These are phyloP conservation scores for Termitomyces sp. DNA, from an alignment of 768 basidiomycete genomes.

Conservation along the genomic window DNA sequence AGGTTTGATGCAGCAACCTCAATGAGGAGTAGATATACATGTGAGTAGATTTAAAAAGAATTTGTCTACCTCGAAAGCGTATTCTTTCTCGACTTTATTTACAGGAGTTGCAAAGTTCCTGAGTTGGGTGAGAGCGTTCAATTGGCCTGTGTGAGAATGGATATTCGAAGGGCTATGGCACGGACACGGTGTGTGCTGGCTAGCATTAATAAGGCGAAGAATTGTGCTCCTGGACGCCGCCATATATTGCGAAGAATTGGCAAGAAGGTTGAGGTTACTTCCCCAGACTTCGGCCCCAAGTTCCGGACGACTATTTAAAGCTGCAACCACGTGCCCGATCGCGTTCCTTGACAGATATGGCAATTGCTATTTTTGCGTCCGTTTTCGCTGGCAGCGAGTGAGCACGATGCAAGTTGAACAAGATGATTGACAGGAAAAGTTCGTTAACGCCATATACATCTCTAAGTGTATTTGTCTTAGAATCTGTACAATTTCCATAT, in stretches of 20 bases:
- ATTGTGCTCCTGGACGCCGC: conserved; percentile 57
- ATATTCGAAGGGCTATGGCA: conserved; percentile 64
- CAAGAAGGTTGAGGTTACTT: neutral
- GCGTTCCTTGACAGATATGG: conserved; percentile 2
- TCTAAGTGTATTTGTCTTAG: too few species aligned
- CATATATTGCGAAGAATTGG: conserved; percentile 27
- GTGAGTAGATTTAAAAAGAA: neutral
- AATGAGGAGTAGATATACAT: neutral
- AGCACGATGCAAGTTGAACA: neutral
- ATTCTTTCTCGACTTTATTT: conserved; percentile 70
- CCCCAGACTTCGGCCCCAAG: conserved; percentile 2
- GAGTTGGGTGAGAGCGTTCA: conserved; percentile 52
- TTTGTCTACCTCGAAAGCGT: conserved; percentile 75
- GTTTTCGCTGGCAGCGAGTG: neutral
- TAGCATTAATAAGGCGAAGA: conserved; percentile 67
- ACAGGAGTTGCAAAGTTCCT: conserved; percentile 77
- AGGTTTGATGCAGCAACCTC: conserved; percentile 85
- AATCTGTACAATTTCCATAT: neutral
- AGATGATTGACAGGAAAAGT: neutral
- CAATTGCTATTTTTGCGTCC: neutral
- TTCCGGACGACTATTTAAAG: neutral
- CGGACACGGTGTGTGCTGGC: conserved; percentile 70
- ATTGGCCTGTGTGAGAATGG: conserved; percentile 33
- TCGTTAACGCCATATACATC: neutral
- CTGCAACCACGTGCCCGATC: conserved; percentile 8